Conservation (phyloP, 306 rosid species). For the Dryas drummondii region DNA sequence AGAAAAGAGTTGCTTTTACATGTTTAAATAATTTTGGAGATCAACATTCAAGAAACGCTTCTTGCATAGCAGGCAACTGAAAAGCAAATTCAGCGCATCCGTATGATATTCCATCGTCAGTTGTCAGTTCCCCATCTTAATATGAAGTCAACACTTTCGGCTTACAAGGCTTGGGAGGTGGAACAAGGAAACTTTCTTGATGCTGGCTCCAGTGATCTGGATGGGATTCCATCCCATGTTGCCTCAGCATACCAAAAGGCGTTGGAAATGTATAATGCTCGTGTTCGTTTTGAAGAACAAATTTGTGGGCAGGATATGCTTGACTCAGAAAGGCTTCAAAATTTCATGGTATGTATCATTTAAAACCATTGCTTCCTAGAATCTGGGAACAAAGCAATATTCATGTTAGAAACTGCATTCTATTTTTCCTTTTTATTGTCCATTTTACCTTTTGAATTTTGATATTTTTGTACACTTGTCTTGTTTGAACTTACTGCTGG, state of each 20-base stretch:
- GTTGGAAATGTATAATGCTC: conserved; percentile 68
- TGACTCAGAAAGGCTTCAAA: conserved; percentile 66
- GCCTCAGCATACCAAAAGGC: conserved; percentile 71
- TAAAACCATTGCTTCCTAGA: background rate
- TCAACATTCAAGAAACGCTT: conserved; percentile 23
- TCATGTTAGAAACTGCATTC: background rate
- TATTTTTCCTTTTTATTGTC: conserved; percentile 4
- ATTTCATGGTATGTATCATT: conserved; percentile 51
- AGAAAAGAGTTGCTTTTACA: background rate
- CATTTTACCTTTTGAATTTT: background rate
- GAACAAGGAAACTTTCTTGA: conserved; percentile 52
- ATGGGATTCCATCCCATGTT: conserved; percentile 56
- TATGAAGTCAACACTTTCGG: conserved; percentile 61
- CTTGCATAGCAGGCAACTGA: conserved; percentile 59
- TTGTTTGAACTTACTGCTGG: conserved; percentile 13
- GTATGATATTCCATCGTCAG: conserved; percentile 82
- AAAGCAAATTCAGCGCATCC: conserved; percentile 67
- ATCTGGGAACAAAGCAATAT: background rate
- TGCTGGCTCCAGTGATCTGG: conserved; percentile 39
- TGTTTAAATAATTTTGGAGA: conserved; percentile 7
- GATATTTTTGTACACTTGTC: background rate
- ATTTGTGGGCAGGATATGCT: conserved; percentile 51
- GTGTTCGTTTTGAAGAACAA: conserved; percentile 61
- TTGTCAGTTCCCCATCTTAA: conserved; percentile 75
- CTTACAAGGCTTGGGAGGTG: conserved; percentile 83